Evolutionary conservation across 225 moss, liverwort and hornwort species (phyloP).

Genomic region (Lunularia cruciata): DNA sequence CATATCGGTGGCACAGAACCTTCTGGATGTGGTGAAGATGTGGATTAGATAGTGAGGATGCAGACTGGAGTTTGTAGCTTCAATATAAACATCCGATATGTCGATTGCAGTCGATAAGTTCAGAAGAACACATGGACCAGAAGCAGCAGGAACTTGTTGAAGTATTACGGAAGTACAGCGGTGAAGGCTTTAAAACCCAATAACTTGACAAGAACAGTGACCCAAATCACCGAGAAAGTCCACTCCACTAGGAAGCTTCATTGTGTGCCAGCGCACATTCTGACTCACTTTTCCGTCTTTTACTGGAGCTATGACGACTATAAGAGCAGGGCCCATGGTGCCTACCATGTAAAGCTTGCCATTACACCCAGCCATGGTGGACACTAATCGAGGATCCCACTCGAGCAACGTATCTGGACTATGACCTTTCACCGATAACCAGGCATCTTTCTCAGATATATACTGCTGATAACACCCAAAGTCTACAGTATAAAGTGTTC

Average conservation of each 20-base stretch:
- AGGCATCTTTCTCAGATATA: conserved; percentile 38
- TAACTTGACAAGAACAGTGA: conserved; percentile 53
- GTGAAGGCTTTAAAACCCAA: conserved; percentile 44
- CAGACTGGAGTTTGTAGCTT: no score
- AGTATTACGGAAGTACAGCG: no score
- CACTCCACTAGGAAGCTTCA: conserved; percentile 54
- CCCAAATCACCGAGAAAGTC: conserved; percentile 50
- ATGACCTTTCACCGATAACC: conserved; percentile 44
- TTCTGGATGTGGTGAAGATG: no score
- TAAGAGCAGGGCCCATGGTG: conserved; percentile 52
- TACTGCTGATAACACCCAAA: conserved; percentile 53
- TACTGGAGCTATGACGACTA: conserved; percentile 51
- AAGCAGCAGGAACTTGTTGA: no score
- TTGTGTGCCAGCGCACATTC: conserved; percentile 48
- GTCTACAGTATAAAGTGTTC: conserved; percentile 49
- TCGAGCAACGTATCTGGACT: conserved; percentile 35
- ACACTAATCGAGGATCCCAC: conserved; percentile 53
- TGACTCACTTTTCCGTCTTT: conserved; percentile 37
- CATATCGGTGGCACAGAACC: no score
- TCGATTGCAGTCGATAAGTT: no score
- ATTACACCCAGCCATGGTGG: conserved; percentile 52
- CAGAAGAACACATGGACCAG: no score
- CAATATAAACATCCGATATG: no score
- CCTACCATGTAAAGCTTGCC: conserved; percentile 60
- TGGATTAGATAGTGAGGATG: no score